Base-by-base conservation (phyloP, 352 stramenopile species). In the Peronospora tabacina region DNA sequence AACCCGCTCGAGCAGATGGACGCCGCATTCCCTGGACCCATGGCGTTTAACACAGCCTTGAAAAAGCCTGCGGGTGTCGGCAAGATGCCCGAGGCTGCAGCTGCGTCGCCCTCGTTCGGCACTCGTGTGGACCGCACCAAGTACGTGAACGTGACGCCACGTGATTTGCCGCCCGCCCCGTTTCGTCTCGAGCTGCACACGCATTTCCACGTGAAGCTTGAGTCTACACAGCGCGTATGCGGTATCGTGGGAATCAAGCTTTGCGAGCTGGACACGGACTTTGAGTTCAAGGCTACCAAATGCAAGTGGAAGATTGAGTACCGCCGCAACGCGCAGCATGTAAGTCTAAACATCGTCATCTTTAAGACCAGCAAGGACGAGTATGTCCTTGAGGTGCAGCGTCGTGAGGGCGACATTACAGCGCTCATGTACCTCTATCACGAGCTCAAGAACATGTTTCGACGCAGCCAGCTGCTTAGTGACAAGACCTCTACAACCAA, bases 241-340 rank as follows among this genome's bases (percentile, higher is more conserved):
- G 74, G 68, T 11, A 66, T 88, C 13, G 63, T 93, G 22, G 75
- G 82, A 24, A 81, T 77, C 32, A 93, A 90, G 68, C 63, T 93
- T 7, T 89, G 75, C 47, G 79, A 90, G 46, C 58, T 93, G 29
- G 82, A 89, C 62, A 87, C 82, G 44, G 82, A 93, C 54, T 93
- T 86, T 44, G 67, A 70, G 51, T 93, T 93, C 58, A 88, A 93
- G 55, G 61, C 66, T 7, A 66, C 83, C 54, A 93, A 93, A 68
- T 89, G 79, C 70, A 93, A 93, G 66, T 93, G 82, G 82, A 93
- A 90, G 62, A 79, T 90, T 36, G 71, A 85, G 40, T 86, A 83
- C 65, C 76, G 79, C 3, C 73, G 69, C 39, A 66, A 66, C 41
- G 58, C 64, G 12, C 75, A 85, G 55, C 76, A 78, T 42, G 79